Base-by-base conservation (phyloP, 1,139 yeast species). In the Candida pseudocylindracea region DNA sequence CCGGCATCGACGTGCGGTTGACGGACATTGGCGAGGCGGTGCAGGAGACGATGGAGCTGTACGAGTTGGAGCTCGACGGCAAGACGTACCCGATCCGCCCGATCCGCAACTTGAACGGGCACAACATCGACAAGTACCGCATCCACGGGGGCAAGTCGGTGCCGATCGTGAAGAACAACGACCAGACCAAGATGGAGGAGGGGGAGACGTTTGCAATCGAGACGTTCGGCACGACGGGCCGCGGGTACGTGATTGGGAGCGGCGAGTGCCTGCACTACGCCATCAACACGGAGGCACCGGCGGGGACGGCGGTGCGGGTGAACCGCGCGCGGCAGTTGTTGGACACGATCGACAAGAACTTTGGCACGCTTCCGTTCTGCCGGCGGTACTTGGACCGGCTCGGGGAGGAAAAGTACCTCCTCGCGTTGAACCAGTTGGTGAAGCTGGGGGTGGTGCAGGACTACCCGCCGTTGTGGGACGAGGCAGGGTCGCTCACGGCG, bases 121-220 rank as follows among this genome's bases (percentile, higher is more conserved):
- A 88, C 57, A 83, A 73, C 48, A 91, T 88, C 44, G 72, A 68
- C 28, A 85, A 74, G 35, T 83, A 63, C 53, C 63, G 62, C 34
- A 88, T 88, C 45, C 99, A 88, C 53, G 91, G 85, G 29, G 96
- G 95, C 39, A 88, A 88, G 51, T 72, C 91, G 13, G 96, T 88
- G 32, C 99, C 99, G 13, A 88, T 91, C 47, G 92, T 88, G 30
- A 76, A 85, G 46, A 80, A 79, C 45, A 88, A 85, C 10, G 98
- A 88, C 51, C 68, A 67, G 54, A 85, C 96, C 20, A 85, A 85
- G 61, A 85, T 88, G 95, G 99, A 91, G 52, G 99, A 88, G 57
- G 95, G 95, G 38, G 98, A 88, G 51, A 75, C 83, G 2, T 88
- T 81, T 60, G 99, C 99, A 36, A 85, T 91, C 46, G 99, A 88